Percentiles rank a stretch among this genome's conserved stretches.
Conservation (phyloP, 1,139 yeast species). For the Eremothecium coryli region DNA sequence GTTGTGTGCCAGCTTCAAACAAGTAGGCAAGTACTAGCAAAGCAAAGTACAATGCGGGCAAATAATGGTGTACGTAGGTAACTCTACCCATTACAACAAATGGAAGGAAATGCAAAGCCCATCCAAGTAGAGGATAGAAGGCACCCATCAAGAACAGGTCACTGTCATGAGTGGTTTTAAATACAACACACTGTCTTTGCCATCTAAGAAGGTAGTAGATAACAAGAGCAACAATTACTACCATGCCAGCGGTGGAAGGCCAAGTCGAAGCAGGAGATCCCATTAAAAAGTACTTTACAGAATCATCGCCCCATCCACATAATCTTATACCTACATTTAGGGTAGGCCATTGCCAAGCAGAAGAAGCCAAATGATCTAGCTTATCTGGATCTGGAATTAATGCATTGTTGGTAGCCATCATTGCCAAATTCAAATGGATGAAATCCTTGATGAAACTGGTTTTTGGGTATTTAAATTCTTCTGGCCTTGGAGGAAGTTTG, state of each 20-base stretch:
- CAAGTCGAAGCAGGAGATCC: conserved; percentile 95
- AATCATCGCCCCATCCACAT: conserved; percentile 87
- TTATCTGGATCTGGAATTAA: conserved; percentile 88
- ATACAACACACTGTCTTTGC: conserved; percentile 84
- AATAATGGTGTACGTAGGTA: conserved; percentile 92
- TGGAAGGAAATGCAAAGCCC: conserved; percentile 90
- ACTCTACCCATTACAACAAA: conserved; percentile 95
- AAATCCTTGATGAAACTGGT: conserved; percentile 84
- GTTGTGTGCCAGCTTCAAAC: conserved; percentile 52
- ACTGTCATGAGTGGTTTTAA: conserved; percentile 33
- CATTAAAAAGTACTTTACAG: conserved; percentile 73
- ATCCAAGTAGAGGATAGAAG: conserved; percentile 80
- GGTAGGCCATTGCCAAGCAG: conserved; percentile 98
- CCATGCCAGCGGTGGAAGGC: conserved; percentile 70
- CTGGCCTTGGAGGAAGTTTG: conserved; percentile 61
- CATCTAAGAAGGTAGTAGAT: conserved; percentile 64
- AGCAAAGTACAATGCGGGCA: conserved; percentile 95
- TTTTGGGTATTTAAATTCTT: conserved; percentile 67
- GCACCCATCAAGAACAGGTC: conserved; percentile 67
- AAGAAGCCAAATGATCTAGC: conserved; percentile 81
- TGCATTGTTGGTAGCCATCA: conserved; percentile 98
- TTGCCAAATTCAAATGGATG: conserved; percentile 85
- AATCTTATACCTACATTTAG: conserved; percentile 85
- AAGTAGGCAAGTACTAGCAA: conserved; percentile 71
- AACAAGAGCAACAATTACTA: conserved; percentile 50